Conservation (phyloP, 441 rosid species). For the Biscutella laevigata region DNA sequence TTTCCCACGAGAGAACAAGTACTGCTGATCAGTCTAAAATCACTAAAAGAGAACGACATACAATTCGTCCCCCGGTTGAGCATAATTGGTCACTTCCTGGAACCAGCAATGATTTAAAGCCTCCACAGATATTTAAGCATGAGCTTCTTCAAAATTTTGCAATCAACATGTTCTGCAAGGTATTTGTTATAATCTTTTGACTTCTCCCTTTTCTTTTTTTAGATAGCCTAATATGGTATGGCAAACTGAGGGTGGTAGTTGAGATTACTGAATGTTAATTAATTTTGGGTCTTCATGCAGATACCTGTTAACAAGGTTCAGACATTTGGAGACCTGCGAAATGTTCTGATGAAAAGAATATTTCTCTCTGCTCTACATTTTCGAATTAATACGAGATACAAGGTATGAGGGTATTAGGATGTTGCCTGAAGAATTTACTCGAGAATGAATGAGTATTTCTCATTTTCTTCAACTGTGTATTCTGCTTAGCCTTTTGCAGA, state of each 20-base stretch:
- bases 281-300: constrained; percentile 42
- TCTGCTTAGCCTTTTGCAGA: not conserved
- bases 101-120: constrained; percentile 44
- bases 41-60: constrained; percentile 68
- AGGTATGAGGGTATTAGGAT: constrained; percentile 39
- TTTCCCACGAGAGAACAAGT: constrained; percentile 55
- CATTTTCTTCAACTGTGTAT: not conserved
- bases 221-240: not conserved
- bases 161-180: constrained; percentile 99
- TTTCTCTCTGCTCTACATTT: constrained; percentile 99
- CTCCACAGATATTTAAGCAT: constrained; percentile 96
- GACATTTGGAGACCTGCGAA: constrained; percentile 86
- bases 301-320: constrained; percentile 86
- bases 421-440: not conserved
- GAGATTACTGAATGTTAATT: not conserved
- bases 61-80: constrained; percentile 88
- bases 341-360: constrained; percentile 96
- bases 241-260: constrained; percentile 5
- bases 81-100: constrained; percentile 95
- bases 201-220: not conserved
- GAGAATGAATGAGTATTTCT: not conserved
- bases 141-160: constrained; percentile 97
- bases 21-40: constrained; percentile 56
- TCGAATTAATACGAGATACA: constrained; percentile 93
- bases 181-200: constrained; percentile 17